Percentiles rank a stretch among this genome's conserved stretches.
Conservation (phyloP, 2,329 filamentous ascomycete species). For the Ceratocystiopsis sp. region DNA sequence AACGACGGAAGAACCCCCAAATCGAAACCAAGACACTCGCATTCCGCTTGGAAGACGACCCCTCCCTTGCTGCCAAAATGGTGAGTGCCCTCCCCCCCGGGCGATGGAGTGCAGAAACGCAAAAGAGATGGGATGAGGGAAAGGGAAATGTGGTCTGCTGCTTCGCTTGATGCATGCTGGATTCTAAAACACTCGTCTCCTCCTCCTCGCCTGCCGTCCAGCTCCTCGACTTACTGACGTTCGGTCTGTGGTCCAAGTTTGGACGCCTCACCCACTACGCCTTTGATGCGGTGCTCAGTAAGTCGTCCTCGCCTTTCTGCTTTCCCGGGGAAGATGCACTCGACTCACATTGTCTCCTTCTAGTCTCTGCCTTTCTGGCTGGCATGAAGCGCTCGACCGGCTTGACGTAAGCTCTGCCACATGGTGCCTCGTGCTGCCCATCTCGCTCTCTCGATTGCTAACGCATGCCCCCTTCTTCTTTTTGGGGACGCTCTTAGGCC, state of each 20-base stretch:
- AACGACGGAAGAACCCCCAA: no score
- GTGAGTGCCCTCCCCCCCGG: no score
- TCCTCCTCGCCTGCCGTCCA: constrained; percentile 15
- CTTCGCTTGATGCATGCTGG: constrained; percentile 6
- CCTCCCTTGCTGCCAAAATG: no score
- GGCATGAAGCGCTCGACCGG: constrained; percentile 96
- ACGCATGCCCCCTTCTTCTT: constrained; percentile 20
- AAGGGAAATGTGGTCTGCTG: neutral
- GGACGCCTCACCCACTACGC: constrained; percentile 88
- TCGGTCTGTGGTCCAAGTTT: constrained; percentile 61
- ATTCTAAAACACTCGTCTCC: constrained; percentile 21
- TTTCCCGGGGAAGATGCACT: no score
- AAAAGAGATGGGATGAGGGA: neutral
- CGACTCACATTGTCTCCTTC: no score
- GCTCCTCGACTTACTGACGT: constrained; percentile 51
- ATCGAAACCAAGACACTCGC: no score
- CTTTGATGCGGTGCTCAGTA: constrained; percentile 87
- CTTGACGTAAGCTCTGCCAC: constrained; percentile 60
- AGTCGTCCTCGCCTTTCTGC: constrained; percentile 17
- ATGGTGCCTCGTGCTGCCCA: no score
- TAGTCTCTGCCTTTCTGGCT: constrained; percentile 89
- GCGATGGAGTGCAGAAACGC: neutral
- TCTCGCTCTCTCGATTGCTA: constrained; percentile 13
- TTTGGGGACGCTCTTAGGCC: constrained; percentile 30
- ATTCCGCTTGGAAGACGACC: no score